Evolutionary conservation across 345 rosid species (phyloP).

Genomic region (Citrus unshiu): DNA sequence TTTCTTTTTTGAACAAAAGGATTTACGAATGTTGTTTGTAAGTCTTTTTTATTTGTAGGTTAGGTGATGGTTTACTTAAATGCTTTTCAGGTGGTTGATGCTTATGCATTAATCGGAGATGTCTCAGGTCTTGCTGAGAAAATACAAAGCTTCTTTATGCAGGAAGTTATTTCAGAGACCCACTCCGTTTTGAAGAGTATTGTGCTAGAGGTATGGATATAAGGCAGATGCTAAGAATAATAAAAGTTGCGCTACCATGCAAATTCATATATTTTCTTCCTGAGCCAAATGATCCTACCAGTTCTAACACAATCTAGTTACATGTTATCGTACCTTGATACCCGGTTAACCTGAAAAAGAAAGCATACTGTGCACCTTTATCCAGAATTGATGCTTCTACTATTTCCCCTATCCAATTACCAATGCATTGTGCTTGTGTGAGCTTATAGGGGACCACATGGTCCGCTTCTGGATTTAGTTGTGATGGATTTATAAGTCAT

Average conservation of each 20-base stretch:
- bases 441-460: not conserved
- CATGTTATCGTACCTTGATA: not conserved
- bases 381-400: not conserved
- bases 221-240: not conserved
- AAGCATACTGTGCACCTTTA: not conserved
- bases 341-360: not conserved
- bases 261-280: slow-evolving; percentile 3
- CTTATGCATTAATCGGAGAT: slow-evolving; percentile 98
- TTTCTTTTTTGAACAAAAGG: not conserved
- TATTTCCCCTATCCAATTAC: not conserved
- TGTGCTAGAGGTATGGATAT: slow-evolving; percentile 67
- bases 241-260: not conserved
- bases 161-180: slow-evolving; percentile 93
- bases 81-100: slow-evolving; percentile 80
- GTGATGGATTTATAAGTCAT: not conserved
- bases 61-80: slow-evolving; percentile 8
- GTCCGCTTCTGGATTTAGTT: not conserved
- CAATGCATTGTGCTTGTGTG: not conserved
- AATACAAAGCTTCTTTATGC: slow-evolving; percentile 97
- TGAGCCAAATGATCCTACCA: not conserved
- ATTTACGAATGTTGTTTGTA: not conserved
- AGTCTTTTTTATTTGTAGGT: slow-evolving; percentile 10
- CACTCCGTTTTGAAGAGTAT: slow-evolving; percentile 70
- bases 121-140: slow-evolving; percentile 96
- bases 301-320: not conserved